Evolutionary conservation across 352 stramenopile species (phyloP).

Genomic region (Phytophthora cactorum): DNA sequence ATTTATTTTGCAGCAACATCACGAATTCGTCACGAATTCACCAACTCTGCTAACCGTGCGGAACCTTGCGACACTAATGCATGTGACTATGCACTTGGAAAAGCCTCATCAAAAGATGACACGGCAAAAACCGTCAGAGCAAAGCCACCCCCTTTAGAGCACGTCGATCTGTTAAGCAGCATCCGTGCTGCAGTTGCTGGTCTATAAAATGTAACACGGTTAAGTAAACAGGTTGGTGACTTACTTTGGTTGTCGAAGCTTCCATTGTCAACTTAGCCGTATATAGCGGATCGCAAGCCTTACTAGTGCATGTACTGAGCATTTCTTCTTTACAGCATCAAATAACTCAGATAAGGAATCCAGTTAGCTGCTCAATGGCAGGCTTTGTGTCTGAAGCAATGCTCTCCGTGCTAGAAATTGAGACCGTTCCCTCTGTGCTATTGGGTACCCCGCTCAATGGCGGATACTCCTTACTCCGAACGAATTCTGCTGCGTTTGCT

Average conservation of each 20-base stretch:
- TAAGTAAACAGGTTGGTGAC: neutral
- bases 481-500: conserved; percentile 1
- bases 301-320: too few species aligned
- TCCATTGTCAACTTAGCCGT: too few species aligned
- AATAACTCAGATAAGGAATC: conserved; percentile 11
- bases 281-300: too few species aligned
- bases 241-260: neutral
- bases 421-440: conserved; percentile 13
- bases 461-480: conserved; percentile 3
- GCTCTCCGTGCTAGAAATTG: conserved; percentile 14
- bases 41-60: conserved; percentile 53
- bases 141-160: conserved; percentile 21
- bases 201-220: conserved; percentile 19
- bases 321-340: too few species aligned
- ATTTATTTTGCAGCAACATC: conserved; percentile 53
- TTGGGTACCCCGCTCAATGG: conserved; percentile 8
- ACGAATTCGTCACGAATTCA: conserved; percentile 53
- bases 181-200: conserved; percentile 55
- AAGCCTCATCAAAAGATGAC: conserved; percentile 16
- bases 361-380: conserved; percentile 3
- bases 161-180: conserved; percentile 43
- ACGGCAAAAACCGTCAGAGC: conserved; percentile 10
- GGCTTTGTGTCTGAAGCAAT: neutral
- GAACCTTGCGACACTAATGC: conserved; percentile 12
- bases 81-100: conserved; percentile 56